Base-by-base conservation (phyloP, 2,329 filamentous ascomycete species). In the Exophiala sideris region DNA sequence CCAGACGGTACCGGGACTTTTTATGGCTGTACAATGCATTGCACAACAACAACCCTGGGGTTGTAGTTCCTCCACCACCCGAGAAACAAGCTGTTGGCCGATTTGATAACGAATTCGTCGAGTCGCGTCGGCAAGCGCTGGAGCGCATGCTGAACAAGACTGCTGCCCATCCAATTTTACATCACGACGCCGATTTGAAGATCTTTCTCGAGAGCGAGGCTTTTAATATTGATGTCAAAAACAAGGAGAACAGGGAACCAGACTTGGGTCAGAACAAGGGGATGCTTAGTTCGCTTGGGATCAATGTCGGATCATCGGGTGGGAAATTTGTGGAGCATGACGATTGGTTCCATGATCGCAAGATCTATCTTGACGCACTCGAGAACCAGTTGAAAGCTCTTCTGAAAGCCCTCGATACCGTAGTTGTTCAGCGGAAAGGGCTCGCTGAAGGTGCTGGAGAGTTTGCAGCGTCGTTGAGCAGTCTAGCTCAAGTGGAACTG, bases 131-230 rank as follows among this genome's bases (percentile, higher is more conserved):
- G 64, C 88, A 91, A 58, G 94, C 94, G 11, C 76, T 99, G 54
- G 94, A 99, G 73, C 89, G 94, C 69, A 99, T 99, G 94, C 78
- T 96, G 50, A 97, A 96, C 81, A 97, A 96, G 78, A 94, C 85
- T 56, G 90, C 92, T 2, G 83, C 85, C 9, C 94, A 99, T 70
- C 87, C 90, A 6, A 88, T 91, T 33, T 77, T 99, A 61, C 94
- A 97, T 68, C 89, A 96, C 65, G 94, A 99, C 67, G 85, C 83
- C 5, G 94, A 99, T 67, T 74, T 99, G 58, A 99, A 99, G 76
- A 84, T 97, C 4, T 99, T 99, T 72, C 77, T 99, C 11, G 94
- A 99, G 73, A 97, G 91, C 68, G 94, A 99, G 65, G 80, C 91
- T 0, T 96, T 99, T 76, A 96, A 91, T 66, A 83, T 96, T 35